Percentiles rank a stretch among this genome's conserved stretches.
Conservation (phyloP, 140 eudicot species). For the Senecio squalidus region DNA sequence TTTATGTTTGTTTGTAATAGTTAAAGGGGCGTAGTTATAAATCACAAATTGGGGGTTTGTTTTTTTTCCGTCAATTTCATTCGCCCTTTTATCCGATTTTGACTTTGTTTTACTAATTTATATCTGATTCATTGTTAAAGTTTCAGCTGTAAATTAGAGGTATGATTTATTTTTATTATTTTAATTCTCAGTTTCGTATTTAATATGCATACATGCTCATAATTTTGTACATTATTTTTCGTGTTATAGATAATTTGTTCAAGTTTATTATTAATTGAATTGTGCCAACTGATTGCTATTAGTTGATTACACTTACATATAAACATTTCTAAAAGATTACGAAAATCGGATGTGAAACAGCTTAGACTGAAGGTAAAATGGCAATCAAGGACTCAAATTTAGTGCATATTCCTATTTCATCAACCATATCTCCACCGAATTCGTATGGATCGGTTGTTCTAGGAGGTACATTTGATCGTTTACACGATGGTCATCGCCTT, state of each 20-base stretch:
- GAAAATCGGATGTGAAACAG: neutral
- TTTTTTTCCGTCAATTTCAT: too few relatives aligned
- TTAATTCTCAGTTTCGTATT: conserved; percentile 6
- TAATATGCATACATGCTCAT: neutral
- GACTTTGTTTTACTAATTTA: neutral
- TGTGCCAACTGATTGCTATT: neutral
- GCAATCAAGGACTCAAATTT: conserved; percentile 16
- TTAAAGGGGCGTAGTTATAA: too few relatives aligned
- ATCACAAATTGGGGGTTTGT: too few relatives aligned
- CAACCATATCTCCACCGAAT: conserved; percentile 39
- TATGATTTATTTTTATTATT: conserved; percentile 10
- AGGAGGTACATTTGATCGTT: conserved; percentile 93
- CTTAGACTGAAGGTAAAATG: conserved; percentile 11
- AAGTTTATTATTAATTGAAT: neutral
- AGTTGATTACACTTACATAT: neutral
- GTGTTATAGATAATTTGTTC: too few relatives aligned
- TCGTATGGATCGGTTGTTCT: conserved; percentile 66
- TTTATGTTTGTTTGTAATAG: too few relatives aligned
- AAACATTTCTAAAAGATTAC: neutral
- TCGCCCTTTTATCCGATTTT: neutral
- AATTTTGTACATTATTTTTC: neutral
- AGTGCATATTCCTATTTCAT: conserved; percentile 1
- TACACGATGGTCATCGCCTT: conserved; percentile 88
- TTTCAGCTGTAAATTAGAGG: conserved; percentile 1
- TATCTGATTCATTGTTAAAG: neutral